These are phyloP conservation scores for Coemansia sp. DNA, from an alignment of 192 early-diverging fungal genomes.

Conservation along the genomic window DNA sequence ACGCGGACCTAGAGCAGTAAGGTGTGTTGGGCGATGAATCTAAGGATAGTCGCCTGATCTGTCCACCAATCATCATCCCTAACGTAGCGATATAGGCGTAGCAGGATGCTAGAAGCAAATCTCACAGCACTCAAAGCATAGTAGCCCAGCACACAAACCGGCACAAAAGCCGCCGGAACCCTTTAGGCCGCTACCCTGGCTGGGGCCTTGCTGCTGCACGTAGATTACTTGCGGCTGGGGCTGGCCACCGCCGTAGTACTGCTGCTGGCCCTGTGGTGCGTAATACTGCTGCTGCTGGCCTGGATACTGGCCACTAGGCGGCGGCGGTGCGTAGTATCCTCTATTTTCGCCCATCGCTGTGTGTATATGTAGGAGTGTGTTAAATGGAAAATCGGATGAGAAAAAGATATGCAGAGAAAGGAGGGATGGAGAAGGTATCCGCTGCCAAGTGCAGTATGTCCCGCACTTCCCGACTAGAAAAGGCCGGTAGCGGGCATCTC, in stretches of 20 bases:
- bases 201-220: constrained; percentile 8
- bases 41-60: neutral
- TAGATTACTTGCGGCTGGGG: constrained; percentile 7
- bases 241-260: constrained; percentile 22
- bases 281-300: constrained; percentile 7
- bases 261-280: constrained; percentile 6
- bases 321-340: constrained; percentile 15
- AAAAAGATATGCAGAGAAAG: neutral
- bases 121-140: neutral
- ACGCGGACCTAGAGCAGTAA: neutral
- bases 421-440: neutral
- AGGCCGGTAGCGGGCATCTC: neutral
- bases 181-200: neutral
- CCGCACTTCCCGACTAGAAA: neutral
- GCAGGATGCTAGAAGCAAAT: neutral
- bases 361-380: neutral
- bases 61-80: neutral
- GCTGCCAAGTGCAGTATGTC: neutral
- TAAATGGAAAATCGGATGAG: neutral
- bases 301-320: neutral
- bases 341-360: constrained; percentile 11
- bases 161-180: neutral
- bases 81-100: neutral
- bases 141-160: neutral
- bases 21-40: neutral